A percentile compares a stretch with the other conserved stretches of the same genome.
These are phyloP conservation scores for Batkoa obscura DNA, from an alignment of 371 early-diverging fungal species.

Conservation along the genomic window DNA sequence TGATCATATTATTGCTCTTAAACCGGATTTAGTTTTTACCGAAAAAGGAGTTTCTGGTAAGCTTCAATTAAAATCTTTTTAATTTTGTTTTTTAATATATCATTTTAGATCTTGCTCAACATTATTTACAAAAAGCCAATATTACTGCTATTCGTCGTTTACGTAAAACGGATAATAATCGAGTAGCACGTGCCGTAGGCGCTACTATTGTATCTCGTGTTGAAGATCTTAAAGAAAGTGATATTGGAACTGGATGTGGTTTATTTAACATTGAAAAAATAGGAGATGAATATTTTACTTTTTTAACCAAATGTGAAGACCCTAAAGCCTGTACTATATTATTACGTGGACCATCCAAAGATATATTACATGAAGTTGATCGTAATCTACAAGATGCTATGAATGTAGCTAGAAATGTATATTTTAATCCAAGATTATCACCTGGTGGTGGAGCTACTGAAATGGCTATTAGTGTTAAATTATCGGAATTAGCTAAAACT, in stretches of 20 bases:
- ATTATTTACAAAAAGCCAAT: constrained; percentile 92
- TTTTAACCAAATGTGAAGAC: constrained; percentile 83
- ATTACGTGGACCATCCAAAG: constrained; percentile 96
- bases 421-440: constrained; percentile 78
- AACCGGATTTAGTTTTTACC: constrained; percentile 98
- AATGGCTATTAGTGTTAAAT: constrained; percentile 87
- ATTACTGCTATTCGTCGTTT: constrained; percentile 98
- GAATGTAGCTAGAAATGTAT: constrained; percentile 95
- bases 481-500: constrained; percentile 76
- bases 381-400: constrained; percentile 99
- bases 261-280: constrained; percentile 94
- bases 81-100: neutral
- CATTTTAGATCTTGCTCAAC: constrained; percentile 77
- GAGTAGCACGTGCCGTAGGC: constrained; percentile 95
- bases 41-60: constrained; percentile 97
- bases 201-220: constrained; percentile 95
- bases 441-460: constrained; percentile 99
- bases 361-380: constrained; percentile 97
- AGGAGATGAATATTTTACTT: constrained; percentile 97
- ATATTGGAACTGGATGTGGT: constrained; percentile 92
- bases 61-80: constrained; percentile 6
- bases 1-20: constrained; percentile 85
- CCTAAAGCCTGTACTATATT: constrained; percentile 99
- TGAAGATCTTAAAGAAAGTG: constrained; percentile 89
- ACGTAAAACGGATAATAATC: constrained; percentile 97